phyloP scores from a whole-genome alignment of 495 filamentous ascomycete genomes.

The Trichoderma gamsii region DNA sequence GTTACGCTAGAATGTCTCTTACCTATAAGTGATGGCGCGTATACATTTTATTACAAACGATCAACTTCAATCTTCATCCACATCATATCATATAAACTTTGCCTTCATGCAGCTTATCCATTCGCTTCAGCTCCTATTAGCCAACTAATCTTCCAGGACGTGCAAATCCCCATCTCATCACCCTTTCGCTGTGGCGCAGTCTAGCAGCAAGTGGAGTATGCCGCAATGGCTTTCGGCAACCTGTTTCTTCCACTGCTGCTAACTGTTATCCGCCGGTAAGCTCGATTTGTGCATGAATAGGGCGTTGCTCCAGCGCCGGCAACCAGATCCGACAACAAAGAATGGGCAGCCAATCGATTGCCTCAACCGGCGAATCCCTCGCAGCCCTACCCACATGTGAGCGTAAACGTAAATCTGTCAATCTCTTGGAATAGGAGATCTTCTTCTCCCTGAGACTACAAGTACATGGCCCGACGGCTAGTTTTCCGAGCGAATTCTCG shows the following conservation, averaged over 20 bases:
- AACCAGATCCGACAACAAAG: not conserved
- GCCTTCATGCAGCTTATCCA: not conserved
- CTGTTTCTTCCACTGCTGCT: not conserved
- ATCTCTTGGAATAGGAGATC: no score
- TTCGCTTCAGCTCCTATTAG: not conserved
- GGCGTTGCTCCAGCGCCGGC: not conserved
- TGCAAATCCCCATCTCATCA: not conserved
- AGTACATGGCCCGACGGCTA: not conserved
- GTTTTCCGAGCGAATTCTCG: not conserved
- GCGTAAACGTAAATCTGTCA: no score
- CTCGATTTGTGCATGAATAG: not conserved
- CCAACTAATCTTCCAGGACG: not conserved
- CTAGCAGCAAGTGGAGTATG: not conserved
- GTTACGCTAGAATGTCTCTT: no score
- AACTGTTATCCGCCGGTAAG: not conserved
- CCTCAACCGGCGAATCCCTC: not conserved
- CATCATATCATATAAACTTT: no score
- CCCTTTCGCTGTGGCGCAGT: not conserved
- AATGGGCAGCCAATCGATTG: not conserved
- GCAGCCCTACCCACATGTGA: not conserved
- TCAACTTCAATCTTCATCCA: no score
- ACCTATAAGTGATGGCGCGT: no score
- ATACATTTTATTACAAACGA: no score
- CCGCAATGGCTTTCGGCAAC: not conserved
- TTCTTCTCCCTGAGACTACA: not conserved